These are phyloP conservation scores for Serendipita sp. DNA, from an alignment of 768 basidiomycete genomes.

Conservation along the genomic window DNA sequence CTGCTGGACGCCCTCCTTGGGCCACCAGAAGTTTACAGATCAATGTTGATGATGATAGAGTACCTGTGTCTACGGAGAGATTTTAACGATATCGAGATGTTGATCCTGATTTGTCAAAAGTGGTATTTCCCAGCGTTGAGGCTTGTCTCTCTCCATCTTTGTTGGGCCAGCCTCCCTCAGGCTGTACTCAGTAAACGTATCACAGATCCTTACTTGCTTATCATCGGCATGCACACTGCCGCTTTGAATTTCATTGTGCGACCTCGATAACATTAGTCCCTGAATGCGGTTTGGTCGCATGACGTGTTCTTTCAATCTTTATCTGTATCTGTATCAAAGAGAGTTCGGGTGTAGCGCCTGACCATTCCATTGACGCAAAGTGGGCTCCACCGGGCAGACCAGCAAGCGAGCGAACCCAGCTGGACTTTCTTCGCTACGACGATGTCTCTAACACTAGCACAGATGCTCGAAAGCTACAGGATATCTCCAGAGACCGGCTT, in stretches of 20 bases:
- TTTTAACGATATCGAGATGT: conserved; percentile 22
- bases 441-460: neutral
- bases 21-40: conserved; percentile 34
- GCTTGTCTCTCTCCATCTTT: too few species aligned
- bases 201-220: too few species aligned
- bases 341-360: too few species aligned
- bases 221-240: neutral
- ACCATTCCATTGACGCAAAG: too few species aligned
- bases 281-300: too few species aligned
- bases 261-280: neutral
- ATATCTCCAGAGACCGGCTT: neutral
- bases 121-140: too few species aligned
- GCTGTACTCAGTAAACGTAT: too few species aligned
- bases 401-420: neutral
- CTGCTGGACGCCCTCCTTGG: conserved; percentile 25
- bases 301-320: too few species aligned
- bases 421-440: neutral
- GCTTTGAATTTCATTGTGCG: neutral
- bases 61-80: conserved; percentile 24
- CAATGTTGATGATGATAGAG: conserved; percentile 37
- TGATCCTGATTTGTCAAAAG: too few species aligned
- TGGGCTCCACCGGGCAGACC: too few species aligned
- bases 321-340: too few species aligned
- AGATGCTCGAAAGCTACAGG: neutral
- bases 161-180: too few species aligned